Conservation (phyloP, 805 yeast genomes). For the Pichia nanzhaoensis region DNA sequence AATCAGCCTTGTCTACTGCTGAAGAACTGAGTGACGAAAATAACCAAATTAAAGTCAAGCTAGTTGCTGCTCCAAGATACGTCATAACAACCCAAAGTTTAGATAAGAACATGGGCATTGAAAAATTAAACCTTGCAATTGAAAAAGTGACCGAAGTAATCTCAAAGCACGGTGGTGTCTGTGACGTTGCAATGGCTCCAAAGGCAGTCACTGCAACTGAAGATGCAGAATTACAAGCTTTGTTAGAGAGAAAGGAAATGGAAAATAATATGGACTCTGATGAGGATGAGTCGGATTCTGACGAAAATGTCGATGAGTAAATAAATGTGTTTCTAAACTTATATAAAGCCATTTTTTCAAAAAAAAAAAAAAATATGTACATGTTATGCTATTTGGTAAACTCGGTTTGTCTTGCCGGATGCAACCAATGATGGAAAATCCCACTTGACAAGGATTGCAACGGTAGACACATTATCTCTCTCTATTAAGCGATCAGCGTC, state of each 20-base stretch:
- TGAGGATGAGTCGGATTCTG: constrained; percentile 23
- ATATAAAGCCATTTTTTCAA: too few relatives aligned
- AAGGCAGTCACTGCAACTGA: constrained; percentile 98
- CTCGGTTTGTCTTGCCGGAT: too few relatives aligned
- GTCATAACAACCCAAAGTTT: constrained; percentile 89
- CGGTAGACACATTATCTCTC: too few relatives aligned
- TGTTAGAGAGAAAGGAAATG: constrained; percentile 87
- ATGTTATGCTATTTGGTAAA: too few relatives aligned
- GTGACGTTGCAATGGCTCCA: constrained; percentile 95
- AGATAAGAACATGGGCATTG: constrained; percentile 86
- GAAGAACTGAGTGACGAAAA: constrained; percentile 78
- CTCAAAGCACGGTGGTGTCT: constrained; percentile 69
- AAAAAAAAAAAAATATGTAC: too few relatives aligned
- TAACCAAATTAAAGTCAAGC: constrained; percentile 84
- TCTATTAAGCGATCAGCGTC: too few relatives aligned
- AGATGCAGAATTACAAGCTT: constrained; percentile 94
- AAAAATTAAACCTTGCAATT: constrained; percentile 71
- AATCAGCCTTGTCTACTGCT: constrained; percentile 79
- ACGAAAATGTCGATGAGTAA: constrained; percentile 42
- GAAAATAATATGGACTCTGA: constrained; percentile 74
- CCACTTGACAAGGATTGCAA: too few relatives aligned
- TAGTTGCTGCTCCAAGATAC: constrained; percentile 96
- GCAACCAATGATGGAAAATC: too few relatives aligned
- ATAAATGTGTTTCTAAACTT: constrained; percentile 1
- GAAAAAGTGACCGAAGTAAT: constrained; percentile 67